A percentile compares a stretch with the other conserved stretches of the same genome.
Evolutionary conservation across 2,329 filamentous ascomycete species (phyloP).

Genomic region (Penicillium sp.): DNA sequence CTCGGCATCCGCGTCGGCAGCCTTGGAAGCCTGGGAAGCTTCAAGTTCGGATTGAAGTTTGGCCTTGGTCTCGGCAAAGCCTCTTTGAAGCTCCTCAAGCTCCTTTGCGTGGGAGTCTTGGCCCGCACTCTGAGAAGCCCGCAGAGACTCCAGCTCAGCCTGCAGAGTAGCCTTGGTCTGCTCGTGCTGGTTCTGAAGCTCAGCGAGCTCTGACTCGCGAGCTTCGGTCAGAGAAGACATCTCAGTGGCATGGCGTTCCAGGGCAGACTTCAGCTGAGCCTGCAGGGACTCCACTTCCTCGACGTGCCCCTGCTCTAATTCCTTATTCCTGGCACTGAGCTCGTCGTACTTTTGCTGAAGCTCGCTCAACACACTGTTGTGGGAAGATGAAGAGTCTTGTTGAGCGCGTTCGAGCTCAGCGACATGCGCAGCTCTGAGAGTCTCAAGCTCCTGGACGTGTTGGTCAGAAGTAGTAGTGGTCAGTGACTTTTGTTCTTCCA

Average conservation of each 20-base stretch:
- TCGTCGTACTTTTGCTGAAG: conserved; percentile 34
- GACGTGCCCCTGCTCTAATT: conserved; percentile 28
- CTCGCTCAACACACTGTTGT: conserved; percentile 25
- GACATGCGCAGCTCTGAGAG: conserved; percentile 31
- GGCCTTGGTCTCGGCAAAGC: conserved; percentile 29
- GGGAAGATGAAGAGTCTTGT: conserved; percentile 26
- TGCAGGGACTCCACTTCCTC: conserved; percentile 27
- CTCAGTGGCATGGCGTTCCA: conserved; percentile 25
- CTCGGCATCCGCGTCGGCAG: conserved; percentile 32
- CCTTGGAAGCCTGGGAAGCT: conserved; percentile 28
- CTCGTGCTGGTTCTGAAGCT: conserved; percentile 33
- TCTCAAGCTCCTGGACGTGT: conserved; percentile 30
- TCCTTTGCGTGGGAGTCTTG: conserved; percentile 22
- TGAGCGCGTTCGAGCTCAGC: conserved; percentile 30
- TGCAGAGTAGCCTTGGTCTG: conserved; percentile 19
- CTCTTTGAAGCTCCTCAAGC: conserved; percentile 31
- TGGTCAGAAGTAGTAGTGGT: conserved; percentile 26
- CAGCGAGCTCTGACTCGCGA: conserved; percentile 25
- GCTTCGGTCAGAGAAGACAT: conserved; percentile 25
- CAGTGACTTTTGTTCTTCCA: conserved; percentile 31
- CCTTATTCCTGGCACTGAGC: conserved; percentile 21
- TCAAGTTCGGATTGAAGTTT: conserved; percentile 37
- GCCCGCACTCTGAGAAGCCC: conserved; percentile 9
- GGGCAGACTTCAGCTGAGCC: conserved; percentile 19
- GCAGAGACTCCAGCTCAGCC: conserved; percentile 14